Evolutionary conservation across 2,329 filamentous ascomycete genomes (phyloP).

Genomic region (Triangularia setosa): DNA sequence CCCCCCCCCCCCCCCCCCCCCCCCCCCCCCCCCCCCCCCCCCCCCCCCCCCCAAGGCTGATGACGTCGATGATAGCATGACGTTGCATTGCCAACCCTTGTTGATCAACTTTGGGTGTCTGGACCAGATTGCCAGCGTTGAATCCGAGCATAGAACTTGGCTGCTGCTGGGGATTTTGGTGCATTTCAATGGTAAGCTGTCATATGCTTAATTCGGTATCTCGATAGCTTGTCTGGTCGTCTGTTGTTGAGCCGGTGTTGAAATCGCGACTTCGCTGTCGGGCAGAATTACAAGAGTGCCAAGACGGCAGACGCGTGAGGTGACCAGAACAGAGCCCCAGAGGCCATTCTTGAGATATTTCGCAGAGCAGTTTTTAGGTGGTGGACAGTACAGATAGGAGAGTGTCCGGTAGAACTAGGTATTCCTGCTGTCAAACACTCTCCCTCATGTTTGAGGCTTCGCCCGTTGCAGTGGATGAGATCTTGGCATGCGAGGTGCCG

Average conservation of each 20-base stretch:
- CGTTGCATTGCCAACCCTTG: slow-evolving; percentile 1
- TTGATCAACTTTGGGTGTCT: background rate
- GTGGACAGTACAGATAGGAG: too few species aligned
- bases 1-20: too few species aligned
- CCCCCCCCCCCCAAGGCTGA: too few species aligned
- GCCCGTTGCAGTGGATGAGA: too few species aligned
- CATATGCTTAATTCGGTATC: background rate
- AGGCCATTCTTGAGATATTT: too few species aligned
- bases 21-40: too few species aligned
- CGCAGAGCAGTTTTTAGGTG: too few species aligned
- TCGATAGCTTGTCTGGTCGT: background rate
- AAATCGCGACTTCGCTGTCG: background rate
- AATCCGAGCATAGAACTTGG: background rate
- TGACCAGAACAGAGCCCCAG: too few species aligned
- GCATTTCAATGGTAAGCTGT: background rate
- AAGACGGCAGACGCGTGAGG: background rate
- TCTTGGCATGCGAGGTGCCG: too few species aligned
- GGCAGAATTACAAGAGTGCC: background rate
- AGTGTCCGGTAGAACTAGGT: too few species aligned
- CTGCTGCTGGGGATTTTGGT: background rate
- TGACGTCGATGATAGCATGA: slow-evolving; percentile 5
- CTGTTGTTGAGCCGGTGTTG: background rate
- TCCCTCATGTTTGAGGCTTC: too few species aligned
- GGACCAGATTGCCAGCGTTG: background rate
- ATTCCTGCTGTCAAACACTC: too few species aligned